phyloP scores from a whole-genome alignment of 495 filamentous ascomycete genomes.

The Lepidopterella palustris region DNA sequence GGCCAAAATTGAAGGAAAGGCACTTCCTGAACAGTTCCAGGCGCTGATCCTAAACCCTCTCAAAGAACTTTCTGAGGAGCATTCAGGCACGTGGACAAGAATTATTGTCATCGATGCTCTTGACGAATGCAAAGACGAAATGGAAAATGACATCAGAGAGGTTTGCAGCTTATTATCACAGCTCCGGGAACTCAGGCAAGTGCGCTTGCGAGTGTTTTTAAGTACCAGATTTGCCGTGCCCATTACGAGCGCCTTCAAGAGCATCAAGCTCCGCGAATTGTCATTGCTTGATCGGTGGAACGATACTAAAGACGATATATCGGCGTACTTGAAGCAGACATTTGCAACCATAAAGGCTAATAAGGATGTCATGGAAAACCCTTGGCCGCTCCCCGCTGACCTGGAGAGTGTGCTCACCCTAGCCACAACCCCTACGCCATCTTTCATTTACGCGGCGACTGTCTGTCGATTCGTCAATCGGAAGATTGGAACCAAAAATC shows the following conservation, averaged over 20 bases:
- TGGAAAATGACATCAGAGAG: slow-evolving; percentile 19
- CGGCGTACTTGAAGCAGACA: slow-evolving; percentile 26
- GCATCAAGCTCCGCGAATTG: background rate
- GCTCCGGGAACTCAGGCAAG: slow-evolving; percentile 9
- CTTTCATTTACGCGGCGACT: slow-evolving; percentile 24
- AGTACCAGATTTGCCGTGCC: slow-evolving; percentile 35
- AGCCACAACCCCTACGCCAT: slow-evolving; percentile 33
- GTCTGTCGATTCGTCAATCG: slow-evolving; percentile 7
- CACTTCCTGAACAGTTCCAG: background rate
- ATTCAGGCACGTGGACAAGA: background rate
- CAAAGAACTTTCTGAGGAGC: background rate
- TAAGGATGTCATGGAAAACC: background rate
- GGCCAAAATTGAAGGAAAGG: slow-evolving; percentile 6
- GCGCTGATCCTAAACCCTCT: slow-evolving; percentile 3
- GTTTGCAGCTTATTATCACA: slow-evolving; percentile 30
- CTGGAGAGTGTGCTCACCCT: slow-evolving; percentile 25
- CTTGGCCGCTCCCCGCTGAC: background rate
- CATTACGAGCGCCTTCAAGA: slow-evolving; percentile 21
- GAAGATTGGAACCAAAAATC: background rate
- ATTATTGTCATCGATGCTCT: slow-evolving; percentile 34
- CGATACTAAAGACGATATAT: slow-evolving; percentile 32
- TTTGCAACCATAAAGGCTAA: background rate
- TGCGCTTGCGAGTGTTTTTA: slow-evolving; percentile 30
- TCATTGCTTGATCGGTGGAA: background rate
- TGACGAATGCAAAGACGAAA: slow-evolving; percentile 30